Evolutionary conservation across 129 eudicot species (phyloP), one percentile per base, ranked within the genome.

Genomic region (Scalesia atractyloides): DNA sequence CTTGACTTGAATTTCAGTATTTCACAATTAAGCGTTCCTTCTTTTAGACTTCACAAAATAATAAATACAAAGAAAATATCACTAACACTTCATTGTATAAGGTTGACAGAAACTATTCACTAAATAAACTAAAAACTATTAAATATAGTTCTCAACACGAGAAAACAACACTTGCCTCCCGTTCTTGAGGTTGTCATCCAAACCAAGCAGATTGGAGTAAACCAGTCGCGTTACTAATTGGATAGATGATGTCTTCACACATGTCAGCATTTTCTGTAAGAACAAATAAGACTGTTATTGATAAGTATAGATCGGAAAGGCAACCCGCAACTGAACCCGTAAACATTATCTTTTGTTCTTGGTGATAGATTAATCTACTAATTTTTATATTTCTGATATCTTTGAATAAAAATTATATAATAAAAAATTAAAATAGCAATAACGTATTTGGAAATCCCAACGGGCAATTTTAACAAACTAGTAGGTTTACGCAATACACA

Each of bases 11-110:
- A 93, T 68, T 86, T 86, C 77, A 90, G 78, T 61, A 93, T 81
- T 73, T 93, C 97, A 82, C 85, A 89, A 79, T 87, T 89, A 62
- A 90, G 92, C 53, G 89, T 80, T 79, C 98, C 98, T 73, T 90
- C 96, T 84, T 90, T 90, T 13, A 90, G 59, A 85, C 98, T 93
- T 54, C 77, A 81, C 33, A 22, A 37, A 64, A 56, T 60, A 11
- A 58, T 30, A 65, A 65, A 37, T 13, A 37, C 50, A 50, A 11
- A 13, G 3, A 2, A 70, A 59, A 64, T 47, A 52, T 51, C 34
- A 74, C 54, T 20, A 75, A 17, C 18, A 75, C 18, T 11, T 51
- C 43, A 75, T 56, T 16, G 9, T 24, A 10, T n/a, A 44, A 60
- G 11, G 26, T 46, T 59, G 48, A 26, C 11, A 36, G 3, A 46